Evolutionary conservation across 305 asterid genomes (phyloP).

Genomic region (Salvia sclarea): DNA sequence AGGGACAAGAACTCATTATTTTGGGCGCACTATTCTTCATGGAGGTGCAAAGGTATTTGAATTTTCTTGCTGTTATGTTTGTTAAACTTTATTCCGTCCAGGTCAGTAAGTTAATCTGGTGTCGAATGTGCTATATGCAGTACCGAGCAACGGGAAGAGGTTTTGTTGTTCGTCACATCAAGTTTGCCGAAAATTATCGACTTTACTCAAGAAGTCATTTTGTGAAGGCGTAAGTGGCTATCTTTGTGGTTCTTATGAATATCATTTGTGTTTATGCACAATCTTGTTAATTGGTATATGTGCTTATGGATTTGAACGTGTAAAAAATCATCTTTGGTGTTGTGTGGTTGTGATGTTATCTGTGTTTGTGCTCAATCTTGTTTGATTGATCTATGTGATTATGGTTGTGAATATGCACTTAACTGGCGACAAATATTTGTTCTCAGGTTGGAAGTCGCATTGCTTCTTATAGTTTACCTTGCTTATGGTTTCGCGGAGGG

Average conservation of each 20-base stretch:
- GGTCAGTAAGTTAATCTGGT: constrained; percentile 30
- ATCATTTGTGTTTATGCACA: constrained; percentile 21
- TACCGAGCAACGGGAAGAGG: constrained; percentile 99
- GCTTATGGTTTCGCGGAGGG: constrained; percentile 77
- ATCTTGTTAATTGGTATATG: neutral
- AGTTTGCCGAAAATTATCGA: constrained; percentile 95
- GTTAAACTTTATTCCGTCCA: constrained; percentile 15
- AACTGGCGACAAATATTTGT: constrained; percentile 27
- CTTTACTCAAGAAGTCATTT: constrained; percentile 98
- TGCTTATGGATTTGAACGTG: constrained; percentile 12
- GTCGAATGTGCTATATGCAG: constrained; percentile 45
- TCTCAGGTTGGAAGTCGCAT: constrained; percentile 92
- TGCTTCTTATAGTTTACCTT: constrained; percentile 88
- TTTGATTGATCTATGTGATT: neutral
- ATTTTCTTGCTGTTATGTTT: constrained; percentile 16
- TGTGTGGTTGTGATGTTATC: neutral
- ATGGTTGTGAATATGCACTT: constrained; percentile 3
- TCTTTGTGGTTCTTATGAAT: constrained; percentile 4
- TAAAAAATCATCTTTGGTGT: neutral
- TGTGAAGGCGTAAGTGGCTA: constrained; percentile 87
- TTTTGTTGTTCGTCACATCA: constrained; percentile 94
- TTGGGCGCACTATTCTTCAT: constrained; percentile 97
- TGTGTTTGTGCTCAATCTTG: constrained; percentile 7
- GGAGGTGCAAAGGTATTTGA: constrained; percentile 95
- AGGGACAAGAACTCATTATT: constrained; percentile 96